Base-by-base conservation (phyloP, 306 rosid species). In the Begonia masoniana region DNA sequence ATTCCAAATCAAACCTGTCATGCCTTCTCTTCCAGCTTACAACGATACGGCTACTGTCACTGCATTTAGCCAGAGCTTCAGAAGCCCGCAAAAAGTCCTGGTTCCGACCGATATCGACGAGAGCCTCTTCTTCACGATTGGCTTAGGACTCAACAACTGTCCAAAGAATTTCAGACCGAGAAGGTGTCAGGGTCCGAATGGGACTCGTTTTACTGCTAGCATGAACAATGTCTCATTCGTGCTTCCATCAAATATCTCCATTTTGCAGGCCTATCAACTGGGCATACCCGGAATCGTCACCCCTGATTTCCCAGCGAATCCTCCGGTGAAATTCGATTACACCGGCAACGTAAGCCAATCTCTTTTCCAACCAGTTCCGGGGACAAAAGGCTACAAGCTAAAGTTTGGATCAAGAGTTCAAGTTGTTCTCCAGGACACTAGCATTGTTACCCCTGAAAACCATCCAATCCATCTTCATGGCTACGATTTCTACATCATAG, bases 381-480 rank as follows among this genome's bases (percentile, higher is more conserved):
- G 93, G 55, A 92, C 96, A 0, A 86, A 67, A 51, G 89, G 73
- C 0, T 76, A 92, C 63, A 64, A 13, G 54, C 51, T 92, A 69
- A 79, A 83, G 65, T 92, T 45, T 13, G 96, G 95, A 2, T 77
- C 95, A 3, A 77, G 76, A 15, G 96, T 92, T 5, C 93, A 92
- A 54, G 55, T 92, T 31, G 99, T 92, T 48, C 57, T 92, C 51
- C 96, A 92, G 64, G 99, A 70, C 58, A 92, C 99, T 0, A 83
- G 77, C 43, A 92, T 92, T 13, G 68, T 86, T n/a, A 83, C 95
- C 6, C 62, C 88, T 0, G 95, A 92, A 71, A 79, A 92, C 68
- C 96, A 92, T 52, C 96, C 95, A 0, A 77, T 92, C 57, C 96
- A 92, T 58, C 96, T 91, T 24, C 99, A 91, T 41, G 99, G 96